Percentiles rank a stretch among this genome's conserved stretches.
Evolutionary conservation across 768 basidiomycete genomes (phyloP).

Genomic region (Pholiota microspora): DNA sequence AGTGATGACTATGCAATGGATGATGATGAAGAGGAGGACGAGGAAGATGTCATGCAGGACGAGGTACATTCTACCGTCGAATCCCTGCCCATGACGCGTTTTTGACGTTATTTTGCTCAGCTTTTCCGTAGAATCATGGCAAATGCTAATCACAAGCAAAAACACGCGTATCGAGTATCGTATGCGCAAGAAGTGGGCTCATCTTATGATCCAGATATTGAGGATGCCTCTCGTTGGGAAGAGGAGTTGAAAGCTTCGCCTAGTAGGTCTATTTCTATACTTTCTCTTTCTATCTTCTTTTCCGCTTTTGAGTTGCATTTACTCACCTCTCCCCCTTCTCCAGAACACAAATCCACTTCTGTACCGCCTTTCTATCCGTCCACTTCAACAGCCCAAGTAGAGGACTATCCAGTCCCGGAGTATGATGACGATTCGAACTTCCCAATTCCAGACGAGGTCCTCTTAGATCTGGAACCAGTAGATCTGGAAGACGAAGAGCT

Average conservation of each 20-base stretch:
- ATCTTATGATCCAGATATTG: constrained; percentile 72
- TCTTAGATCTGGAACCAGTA: constrained; percentile 31
- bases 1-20: constrained; percentile 53
- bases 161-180: constrained; percentile 58
- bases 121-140: constrained; percentile 66
- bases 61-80: constrained; percentile 41
- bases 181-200: constrained; percentile 71
- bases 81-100: not conserved
- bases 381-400: no score
- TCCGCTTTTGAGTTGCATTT: not conserved
- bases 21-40: constrained; percentile 58
- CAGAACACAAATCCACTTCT: not conserved
- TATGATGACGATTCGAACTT: not conserved
- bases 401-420: not conserved
- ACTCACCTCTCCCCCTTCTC: not conserved
- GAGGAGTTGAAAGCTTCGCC: constrained; percentile 32
- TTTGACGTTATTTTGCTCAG: constrained; percentile 31
- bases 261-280: not conserved
- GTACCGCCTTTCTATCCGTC: no score
- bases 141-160: constrained; percentile 46
- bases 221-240: constrained; percentile 65
- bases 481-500: constrained; percentile 59
- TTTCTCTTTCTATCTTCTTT: not conserved
- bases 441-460: constrained; percentile 12
- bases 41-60: constrained; percentile 59